A percentile compares a stretch with the other conserved stretches of the same genome.
Evolutionary conservation across 129 eudicot species (phyloP).

Genomic region (Flaveria trinervia): DNA sequence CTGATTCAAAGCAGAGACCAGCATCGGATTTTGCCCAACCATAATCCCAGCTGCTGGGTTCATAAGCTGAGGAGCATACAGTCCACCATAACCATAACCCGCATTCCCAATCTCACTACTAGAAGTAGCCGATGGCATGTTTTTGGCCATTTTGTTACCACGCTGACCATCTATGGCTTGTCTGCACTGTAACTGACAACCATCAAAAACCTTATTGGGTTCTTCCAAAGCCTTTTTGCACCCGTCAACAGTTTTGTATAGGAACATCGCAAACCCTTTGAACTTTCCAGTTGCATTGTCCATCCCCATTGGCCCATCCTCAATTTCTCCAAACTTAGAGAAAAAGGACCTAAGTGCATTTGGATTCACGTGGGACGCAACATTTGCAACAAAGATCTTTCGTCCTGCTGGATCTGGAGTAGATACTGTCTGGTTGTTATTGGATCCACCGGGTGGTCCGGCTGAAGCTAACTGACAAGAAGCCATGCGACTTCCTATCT

Average conservation of each 20-base stretch:
- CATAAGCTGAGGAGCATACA: conserved; percentile 37
- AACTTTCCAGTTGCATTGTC: conserved; percentile 60
- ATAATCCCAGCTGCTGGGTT: conserved; percentile 47
- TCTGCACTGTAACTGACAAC: conserved; percentile 63
- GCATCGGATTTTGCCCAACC: conserved; percentile 50
- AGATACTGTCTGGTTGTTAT: conserved; percentile 16
- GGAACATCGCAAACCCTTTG: conserved; percentile 68
- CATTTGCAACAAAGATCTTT: conserved; percentile 76
- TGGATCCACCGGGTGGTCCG: conserved; percentile 54
- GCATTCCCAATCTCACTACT: conserved; percentile 32
- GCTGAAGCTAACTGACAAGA: conserved; percentile 83
- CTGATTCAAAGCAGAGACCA: conserved; percentile 57
- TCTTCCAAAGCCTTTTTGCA: conserved; percentile 66
- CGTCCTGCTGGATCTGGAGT: conserved; percentile 31
- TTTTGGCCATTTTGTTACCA: conserved; percentile 36
- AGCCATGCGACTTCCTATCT: conserved; percentile 60
- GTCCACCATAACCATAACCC: conserved; percentile 49
- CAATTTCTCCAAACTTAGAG: conserved; percentile 70
- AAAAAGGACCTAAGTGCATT: conserved; percentile 47
- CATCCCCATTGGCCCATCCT: conserved; percentile 77
- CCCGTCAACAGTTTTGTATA: conserved; percentile 68
- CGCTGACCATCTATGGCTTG: conserved; percentile 49
- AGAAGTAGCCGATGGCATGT: conserved; percentile 15
- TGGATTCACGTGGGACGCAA: conserved; percentile 51
- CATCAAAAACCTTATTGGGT: conserved; percentile 68